phyloP scores from a whole-genome alignment of 1,284 basidiomycete species.

The Bjerkandera adusta region DNA sequence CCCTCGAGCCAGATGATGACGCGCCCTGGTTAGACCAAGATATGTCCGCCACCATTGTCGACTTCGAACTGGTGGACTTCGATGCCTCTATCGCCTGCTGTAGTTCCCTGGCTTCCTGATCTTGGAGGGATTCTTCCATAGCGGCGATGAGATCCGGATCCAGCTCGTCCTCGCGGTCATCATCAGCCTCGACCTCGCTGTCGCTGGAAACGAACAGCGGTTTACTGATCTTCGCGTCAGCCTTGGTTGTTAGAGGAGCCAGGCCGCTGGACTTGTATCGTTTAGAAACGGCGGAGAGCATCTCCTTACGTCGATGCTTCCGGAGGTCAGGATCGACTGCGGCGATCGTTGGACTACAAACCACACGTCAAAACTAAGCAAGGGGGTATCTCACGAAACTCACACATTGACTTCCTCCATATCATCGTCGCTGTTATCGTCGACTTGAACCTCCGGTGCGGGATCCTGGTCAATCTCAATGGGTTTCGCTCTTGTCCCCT shows the following conservation, averaged over 20 bases:
- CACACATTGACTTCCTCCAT: slow-evolving; percentile 80
- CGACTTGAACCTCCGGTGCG: slow-evolving; percentile 23
- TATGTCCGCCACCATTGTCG: not conserved
- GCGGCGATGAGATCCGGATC: slow-evolving; percentile 53
- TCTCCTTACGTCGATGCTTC: slow-evolving; percentile 63
- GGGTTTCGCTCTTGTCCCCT: slow-evolving; percentile 77
- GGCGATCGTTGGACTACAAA: slow-evolving; percentile 33
- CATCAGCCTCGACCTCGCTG: slow-evolving; percentile 33
- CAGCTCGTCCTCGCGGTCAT: slow-evolving; percentile 20
- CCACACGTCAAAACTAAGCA: slow-evolving; percentile 13
- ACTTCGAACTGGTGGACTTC: slow-evolving; percentile 14
- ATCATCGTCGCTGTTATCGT: slow-evolving; percentile 52
- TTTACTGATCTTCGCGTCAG: slow-evolving; percentile 29
- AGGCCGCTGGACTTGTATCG: slow-evolving; percentile 50
- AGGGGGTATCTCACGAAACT: slow-evolving; percentile 23
- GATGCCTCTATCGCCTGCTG: slow-evolving; percentile 32
- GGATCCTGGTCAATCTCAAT: slow-evolving; percentile 76
- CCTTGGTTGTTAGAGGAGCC: slow-evolving; percentile 31
- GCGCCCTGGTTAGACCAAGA: slow-evolving; percentile 21
- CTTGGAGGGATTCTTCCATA: slow-evolving; percentile 56
- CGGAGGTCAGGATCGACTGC: slow-evolving; percentile 64
- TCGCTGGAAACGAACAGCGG: slow-evolving; percentile 59
- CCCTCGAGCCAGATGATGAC: slow-evolving; percentile 16
- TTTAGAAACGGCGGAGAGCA: slow-evolving; percentile 60
- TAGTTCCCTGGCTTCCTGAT: slow-evolving; percentile 32